phyloP scores from a whole-genome alignment of 345 rosid species.

The Abelmoschus esculentus region DNA sequence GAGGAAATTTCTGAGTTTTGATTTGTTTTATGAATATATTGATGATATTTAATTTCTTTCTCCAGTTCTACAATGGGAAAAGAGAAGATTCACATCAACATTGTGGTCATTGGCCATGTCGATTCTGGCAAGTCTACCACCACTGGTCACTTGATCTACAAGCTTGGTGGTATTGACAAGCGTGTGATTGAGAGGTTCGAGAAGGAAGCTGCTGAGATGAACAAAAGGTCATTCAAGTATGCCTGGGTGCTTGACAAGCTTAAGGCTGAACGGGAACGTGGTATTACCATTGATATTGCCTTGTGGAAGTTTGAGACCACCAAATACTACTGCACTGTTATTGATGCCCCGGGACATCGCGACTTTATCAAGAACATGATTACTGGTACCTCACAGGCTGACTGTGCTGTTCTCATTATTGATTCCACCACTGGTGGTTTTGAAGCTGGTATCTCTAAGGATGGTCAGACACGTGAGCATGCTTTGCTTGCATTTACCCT shows the following conservation, averaged over 20 bases:
- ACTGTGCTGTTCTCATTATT: slow-evolving; percentile 68
- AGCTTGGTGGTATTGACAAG: slow-evolving; percentile 78
- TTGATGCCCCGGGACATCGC: slow-evolving; percentile 72
- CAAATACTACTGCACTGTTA: slow-evolving; percentile 64
- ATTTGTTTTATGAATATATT: slow-evolving; percentile 18
- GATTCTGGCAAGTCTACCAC: slow-evolving; percentile 72
- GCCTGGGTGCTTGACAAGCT: slow-evolving; percentile 77
- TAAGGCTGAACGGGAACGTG: slow-evolving; percentile 75
- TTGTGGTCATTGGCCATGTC: slow-evolving; percentile 38
- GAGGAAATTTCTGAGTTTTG: neutral
- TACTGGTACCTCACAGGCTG: slow-evolving; percentile 74
- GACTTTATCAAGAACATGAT: slow-evolving; percentile 83
- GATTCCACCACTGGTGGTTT: slow-evolving; percentile 83
- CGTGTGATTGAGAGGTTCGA: slow-evolving; percentile 76
- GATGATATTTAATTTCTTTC: slow-evolving; percentile 28
- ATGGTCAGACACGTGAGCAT: slow-evolving; percentile 81
- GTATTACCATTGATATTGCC: slow-evolving; percentile 67
- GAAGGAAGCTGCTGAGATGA: slow-evolving; percentile 81
- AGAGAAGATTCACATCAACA: slow-evolving; percentile 32
- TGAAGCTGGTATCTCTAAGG: slow-evolving; percentile 82
- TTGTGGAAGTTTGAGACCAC: slow-evolving; percentile 70
- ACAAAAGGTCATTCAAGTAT: slow-evolving; percentile 69
- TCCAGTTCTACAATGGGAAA: slow-evolving; percentile 20
- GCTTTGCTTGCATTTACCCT: slow-evolving; percentile 62
- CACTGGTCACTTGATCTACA: slow-evolving; percentile 65